Base-by-base conservation (phyloP, 257 asterid species). In the Salvia hispanica region DNA sequence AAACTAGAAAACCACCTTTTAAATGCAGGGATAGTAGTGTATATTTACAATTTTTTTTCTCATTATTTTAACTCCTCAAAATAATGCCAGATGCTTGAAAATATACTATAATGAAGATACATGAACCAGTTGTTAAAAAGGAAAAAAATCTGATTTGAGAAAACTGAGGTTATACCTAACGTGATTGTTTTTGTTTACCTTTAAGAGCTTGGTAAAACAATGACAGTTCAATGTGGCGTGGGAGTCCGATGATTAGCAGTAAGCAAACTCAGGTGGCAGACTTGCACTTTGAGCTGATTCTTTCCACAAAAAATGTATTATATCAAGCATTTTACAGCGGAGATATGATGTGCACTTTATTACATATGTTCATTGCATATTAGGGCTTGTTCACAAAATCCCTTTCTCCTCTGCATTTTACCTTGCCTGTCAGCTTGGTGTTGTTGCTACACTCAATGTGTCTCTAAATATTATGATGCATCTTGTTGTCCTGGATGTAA, bases 201-300 rank as follows among this genome's bases (percentile, higher is more conserved):
- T 34, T 11, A 45, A 33, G 51, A 55, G 63, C 16, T 14, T 58
- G 57, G 43, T 53, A 52, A 28, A 7, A 37, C 43, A 52, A 47
- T 2, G 54, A 16, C 63, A 33, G 21, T 50, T 16, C 31, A 9
- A 31, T 25, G 16, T 8, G 45, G 8, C 9, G 1, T 7, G 16
- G 9, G 40, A 34, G 6, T 13, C 43, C 10, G 43, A 34, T 39
- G 31, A 21, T 15, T 39, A 62, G 52, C 51, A 40, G 46, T 42
- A 56, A 16, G 68, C n/a, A 54, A 46, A 56, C 36, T 39, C 28
- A 31, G 53, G 64, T 40, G 42, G 57, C 37, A n/a, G 44, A 46
- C n/a, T 67, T 33, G 21, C 64, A 68, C 62, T 56, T 67, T 42
- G 52, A 53, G 67, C 55, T 53, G 48, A 44, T 54, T 61, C 48